Conservation (phyloP, 2,329 filamentous ascomycete genomes). For the Fusarium acutatum region DNA sequence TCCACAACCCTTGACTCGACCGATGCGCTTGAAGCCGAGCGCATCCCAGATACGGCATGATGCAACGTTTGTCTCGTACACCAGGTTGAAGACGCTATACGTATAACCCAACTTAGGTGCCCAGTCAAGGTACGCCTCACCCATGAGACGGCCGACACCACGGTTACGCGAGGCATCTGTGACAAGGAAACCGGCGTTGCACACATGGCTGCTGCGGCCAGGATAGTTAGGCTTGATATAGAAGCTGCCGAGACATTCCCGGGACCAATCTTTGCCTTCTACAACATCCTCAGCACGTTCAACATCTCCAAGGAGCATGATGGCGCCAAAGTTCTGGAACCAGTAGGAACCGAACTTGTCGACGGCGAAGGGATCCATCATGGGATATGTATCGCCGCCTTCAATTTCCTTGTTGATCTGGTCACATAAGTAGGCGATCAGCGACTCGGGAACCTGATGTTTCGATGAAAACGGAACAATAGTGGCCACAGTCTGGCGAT, state of each 20-base stretch:
- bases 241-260: slow-evolving; percentile 86
- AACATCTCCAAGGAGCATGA: slow-evolving; percentile 85
- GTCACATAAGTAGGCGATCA: slow-evolving; percentile 81
- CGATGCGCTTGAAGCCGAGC: slow-evolving; percentile 91
- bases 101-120: slow-evolving; percentile 84
- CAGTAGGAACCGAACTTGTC: slow-evolving; percentile 83
- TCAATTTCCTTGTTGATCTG: slow-evolving; percentile 92
- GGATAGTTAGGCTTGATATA: slow-evolving; percentile 96
- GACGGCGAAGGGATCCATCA: slow-evolving; percentile 79
- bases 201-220: slow-evolving; percentile 88
- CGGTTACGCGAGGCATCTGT: slow-evolving; percentile 77
- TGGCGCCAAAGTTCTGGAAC: slow-evolving; percentile 89
- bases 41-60: slow-evolving; percentile 93
- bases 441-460: slow-evolving; percentile 76
- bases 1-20: slow-evolving; percentile 77
- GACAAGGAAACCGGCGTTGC: slow-evolving; percentile 83
- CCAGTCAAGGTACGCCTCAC: slow-evolving; percentile 80
- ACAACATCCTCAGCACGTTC: slow-evolving; percentile 66
- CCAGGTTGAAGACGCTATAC: slow-evolving; percentile 93
- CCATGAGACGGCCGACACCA: slow-evolving; percentile 79
- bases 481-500: slow-evolving; percentile 84
- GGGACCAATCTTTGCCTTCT: slow-evolving; percentile 76
- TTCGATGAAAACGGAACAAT: slow-evolving; percentile 84
- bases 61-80: slow-evolving; percentile 92
- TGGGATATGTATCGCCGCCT: slow-evolving; percentile 90